Conservation (phyloP, 306 rosid genomes). For the Inga leiocalycina region DNA sequence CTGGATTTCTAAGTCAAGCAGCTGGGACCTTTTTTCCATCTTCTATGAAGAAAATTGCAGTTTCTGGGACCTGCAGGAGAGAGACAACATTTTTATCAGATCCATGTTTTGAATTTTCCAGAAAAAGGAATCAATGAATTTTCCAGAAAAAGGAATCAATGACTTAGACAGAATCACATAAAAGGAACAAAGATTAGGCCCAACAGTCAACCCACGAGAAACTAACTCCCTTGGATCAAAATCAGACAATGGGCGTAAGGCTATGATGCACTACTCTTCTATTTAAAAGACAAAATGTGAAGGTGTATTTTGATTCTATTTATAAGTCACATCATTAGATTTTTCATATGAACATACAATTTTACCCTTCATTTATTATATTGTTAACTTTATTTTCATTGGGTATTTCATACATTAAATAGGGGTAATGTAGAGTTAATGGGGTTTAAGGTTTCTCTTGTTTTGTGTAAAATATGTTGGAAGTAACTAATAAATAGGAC, state of each 20-base stretch:
- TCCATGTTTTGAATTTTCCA: background rate
- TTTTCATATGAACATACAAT: too few relatives aligned
- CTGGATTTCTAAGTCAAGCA: conserved; percentile 55
- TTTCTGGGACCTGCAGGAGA: conserved; percentile 75
- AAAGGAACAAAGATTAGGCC: background rate
- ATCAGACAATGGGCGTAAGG: background rate
- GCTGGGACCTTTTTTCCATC: conserved; percentile 99
- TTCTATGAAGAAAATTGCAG: conserved; percentile 94
- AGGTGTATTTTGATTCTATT: too few relatives aligned
- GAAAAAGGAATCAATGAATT: background rate
- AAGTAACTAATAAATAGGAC: too few relatives aligned
- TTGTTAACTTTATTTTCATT: too few relatives aligned
- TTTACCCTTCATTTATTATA: too few relatives aligned
- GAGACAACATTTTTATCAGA: conserved; percentile 8
- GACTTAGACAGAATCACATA: conserved; percentile 5
- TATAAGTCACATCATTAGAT: too few relatives aligned
- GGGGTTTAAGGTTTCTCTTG: too few relatives aligned
- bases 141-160: background rate
- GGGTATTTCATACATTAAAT: too few relatives aligned
- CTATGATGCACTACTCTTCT: background rate
- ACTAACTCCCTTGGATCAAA: background rate
- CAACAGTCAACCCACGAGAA: background rate
- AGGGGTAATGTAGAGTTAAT: too few relatives aligned
- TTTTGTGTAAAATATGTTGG: too few relatives aligned
- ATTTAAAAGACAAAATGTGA: too few relatives aligned